Base-by-base conservation (phyloP, 805 yeast species). In the Yamadazyma akitaensis region DNA sequence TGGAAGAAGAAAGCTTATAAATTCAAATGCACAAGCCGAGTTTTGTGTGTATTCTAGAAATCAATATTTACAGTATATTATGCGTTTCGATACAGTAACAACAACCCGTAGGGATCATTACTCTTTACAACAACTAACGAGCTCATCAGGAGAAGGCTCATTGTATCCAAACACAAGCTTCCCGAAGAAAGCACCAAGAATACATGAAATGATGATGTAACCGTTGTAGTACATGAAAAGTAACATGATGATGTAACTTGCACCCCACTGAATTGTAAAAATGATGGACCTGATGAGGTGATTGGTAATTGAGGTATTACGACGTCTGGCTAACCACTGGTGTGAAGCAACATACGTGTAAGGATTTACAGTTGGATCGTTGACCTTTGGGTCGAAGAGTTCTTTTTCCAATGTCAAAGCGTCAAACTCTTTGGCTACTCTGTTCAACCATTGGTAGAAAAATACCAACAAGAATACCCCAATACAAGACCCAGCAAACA, bases 191-290 rank as follows among this genome's bases (percentile, higher is more conserved):
- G 84, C 84, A 7, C 87, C 88, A 31, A 82, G 60, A 42, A 82
- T 71, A 62, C 85, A 82, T 10, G 81, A 74, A 48, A 84, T 79
- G 49, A 82, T 77, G 33, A 83, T 71, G 58, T 81, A 83, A 13
- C 88, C 88, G 56, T 83, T 84, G 68, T 80, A 84, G 68, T 83
- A 82, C 89, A 84, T 84, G 68, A 82, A 83, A 55, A 84, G 65
- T 68, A 84, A 72, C 86, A 83, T 84, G 57, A 84, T 77, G 42
- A 84, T 61, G 61, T 83, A 84, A 3, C 83, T 77, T 13, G 78
- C 72, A 2, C 84, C 84, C 80, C 85, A 81, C 59, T 82, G 83
- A 24, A 80, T 57, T 1, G 81, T 75, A 60, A 76, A 83, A 31
- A 82, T 53, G 2, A 68, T 42, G 0, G 79, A 65, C 49, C 84